phyloP scores from a whole-genome alignment of 2,329 filamentous ascomycete species.

The Fusarium sp. region DNA sequence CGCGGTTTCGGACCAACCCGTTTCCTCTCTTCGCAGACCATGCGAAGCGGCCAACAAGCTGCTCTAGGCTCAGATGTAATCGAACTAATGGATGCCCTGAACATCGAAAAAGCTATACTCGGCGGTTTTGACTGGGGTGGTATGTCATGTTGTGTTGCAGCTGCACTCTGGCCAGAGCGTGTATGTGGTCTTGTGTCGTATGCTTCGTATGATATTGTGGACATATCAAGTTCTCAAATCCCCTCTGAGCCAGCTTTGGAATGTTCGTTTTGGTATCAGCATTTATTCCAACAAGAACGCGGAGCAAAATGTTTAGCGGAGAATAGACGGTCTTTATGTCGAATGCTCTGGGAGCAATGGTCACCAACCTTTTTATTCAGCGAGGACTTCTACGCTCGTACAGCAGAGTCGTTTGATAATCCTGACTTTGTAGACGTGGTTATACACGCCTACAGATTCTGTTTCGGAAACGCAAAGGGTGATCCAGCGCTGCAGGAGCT shows the following conservation, averaged over 20 bases:
- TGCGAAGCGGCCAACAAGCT: slow-evolving; percentile 16
- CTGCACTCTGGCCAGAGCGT: slow-evolving; percentile 10
- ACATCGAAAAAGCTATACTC: background rate
- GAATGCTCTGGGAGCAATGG: slow-evolving; percentile 18
- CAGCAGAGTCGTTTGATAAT: slow-evolving; percentile 10
- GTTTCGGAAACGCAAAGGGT: background rate
- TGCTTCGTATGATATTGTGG: slow-evolving; percentile 6
- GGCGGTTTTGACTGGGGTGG: slow-evolving; percentile 18
- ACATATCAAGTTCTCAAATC: background rate
- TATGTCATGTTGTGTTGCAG: slow-evolving; percentile 5
- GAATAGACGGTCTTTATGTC: slow-evolving; percentile 2
- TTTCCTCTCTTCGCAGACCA: background rate
- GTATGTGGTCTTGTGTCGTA: slow-evolving; percentile 12
- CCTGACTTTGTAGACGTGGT: slow-evolving; percentile 18
- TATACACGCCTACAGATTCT: slow-evolving; percentile 20
- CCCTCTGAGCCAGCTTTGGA: slow-evolving; percentile 5
- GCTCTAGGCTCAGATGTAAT: slow-evolving; percentile 12
- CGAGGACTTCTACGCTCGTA: slow-evolving; percentile 2
- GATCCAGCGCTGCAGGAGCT: background rate
- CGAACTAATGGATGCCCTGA: slow-evolving; percentile 9
- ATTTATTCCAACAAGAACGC: slow-evolving; percentile 17
- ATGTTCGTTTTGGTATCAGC: slow-evolving; percentile 14
- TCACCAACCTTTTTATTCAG: slow-evolving; percentile 11
- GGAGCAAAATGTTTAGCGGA: background rate
- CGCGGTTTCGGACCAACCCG: slow-evolving; percentile 1